A percentile compares a stretch with the other conserved stretches of the same genome.
Conservation (phyloP, 2,329 filamentous ascomycete species). For the Talaromyces islandicus region DNA sequence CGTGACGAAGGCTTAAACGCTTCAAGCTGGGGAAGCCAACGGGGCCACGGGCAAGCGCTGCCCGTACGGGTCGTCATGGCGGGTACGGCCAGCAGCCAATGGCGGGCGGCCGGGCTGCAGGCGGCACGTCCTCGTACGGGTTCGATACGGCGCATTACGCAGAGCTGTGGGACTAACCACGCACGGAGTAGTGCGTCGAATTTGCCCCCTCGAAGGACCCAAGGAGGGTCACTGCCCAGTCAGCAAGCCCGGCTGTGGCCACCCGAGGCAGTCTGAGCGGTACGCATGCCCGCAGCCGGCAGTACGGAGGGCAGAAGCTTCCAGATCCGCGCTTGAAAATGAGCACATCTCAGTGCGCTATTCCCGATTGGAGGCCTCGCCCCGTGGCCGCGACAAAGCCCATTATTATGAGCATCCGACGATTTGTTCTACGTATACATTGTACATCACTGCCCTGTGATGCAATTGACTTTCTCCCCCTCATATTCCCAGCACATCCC, state of each 20-base stretch:
- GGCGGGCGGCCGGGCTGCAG: background rate
- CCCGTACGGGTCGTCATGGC: constrained; percentile 6
- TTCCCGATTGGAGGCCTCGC: background rate
- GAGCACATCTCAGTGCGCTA: background rate
- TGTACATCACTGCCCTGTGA: no score
- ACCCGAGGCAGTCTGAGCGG: background rate
- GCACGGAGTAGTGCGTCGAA: background rate
- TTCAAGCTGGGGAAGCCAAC: constrained; percentile 7
- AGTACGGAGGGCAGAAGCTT: background rate
- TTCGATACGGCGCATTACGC: no score
- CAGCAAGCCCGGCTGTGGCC: background rate
- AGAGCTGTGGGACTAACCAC: no score
- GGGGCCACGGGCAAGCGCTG: constrained; percentile 16
- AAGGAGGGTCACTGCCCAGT: background rate
- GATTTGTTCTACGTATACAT: no score
- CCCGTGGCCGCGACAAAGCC: background rate
- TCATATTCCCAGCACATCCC: background rate
- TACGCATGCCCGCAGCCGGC: background rate
- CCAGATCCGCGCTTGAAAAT: background rate
- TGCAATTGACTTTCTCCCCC: background rate
- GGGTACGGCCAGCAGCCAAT: constrained; percentile 12
- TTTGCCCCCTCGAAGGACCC: constrained; percentile 2
- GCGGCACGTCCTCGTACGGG: constrained; percentile 14
- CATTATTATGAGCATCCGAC: no score
- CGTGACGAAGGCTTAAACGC: background rate